Conservation (phyloP, 1,139 yeast species). For the Candida anutae region DNA sequence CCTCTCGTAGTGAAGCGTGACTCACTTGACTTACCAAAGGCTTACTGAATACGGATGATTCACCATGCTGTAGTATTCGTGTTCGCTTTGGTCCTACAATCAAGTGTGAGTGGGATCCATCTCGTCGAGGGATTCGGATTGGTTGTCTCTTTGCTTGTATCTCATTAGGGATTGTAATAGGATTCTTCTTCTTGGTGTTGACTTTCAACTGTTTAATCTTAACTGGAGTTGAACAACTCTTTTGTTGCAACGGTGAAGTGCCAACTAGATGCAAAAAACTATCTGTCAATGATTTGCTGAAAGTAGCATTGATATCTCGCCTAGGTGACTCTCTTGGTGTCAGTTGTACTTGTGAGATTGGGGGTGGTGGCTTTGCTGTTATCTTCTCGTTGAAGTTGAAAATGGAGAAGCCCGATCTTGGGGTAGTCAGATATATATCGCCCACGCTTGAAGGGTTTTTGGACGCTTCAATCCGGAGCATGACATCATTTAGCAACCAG, state of each 20-base stretch:
- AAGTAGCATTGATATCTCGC: constrained; percentile 5
- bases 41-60: constrained; percentile 28
- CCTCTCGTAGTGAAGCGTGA: constrained; percentile 27
- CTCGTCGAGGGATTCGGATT: constrained; percentile 11
- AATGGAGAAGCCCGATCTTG: constrained; percentile 7
- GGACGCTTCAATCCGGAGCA: constrained; percentile 5
- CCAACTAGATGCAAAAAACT: constrained; percentile 13
- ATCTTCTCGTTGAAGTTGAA: constrained; percentile 7
- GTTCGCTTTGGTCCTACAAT: constrained; percentile 44
- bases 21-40: constrained; percentile 30
- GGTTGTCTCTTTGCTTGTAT: constrained; percentile 22
- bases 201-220: background rate
- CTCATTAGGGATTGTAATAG: constrained; percentile 9
- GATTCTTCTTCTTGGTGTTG: constrained; percentile 4
- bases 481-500: constrained; percentile 14
- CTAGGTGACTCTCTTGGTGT: too few species aligned
- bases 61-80: constrained; percentile 34
- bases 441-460: constrained; percentile 4
- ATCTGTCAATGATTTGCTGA: constrained; percentile 13
- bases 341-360: constrained; percentile 1
- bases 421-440: constrained; percentile 3
- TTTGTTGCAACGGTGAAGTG: constrained; percentile 3
- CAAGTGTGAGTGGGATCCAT: constrained; percentile 37
- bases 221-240: constrained; percentile 1
- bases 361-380: constrained; percentile 1